A percentile compares a stretch with the other conserved stretches of the same genome.
phyloP scores from a whole-genome alignment of 768 basidiomycete species.

The Hemileccinum impolitum region DNA sequence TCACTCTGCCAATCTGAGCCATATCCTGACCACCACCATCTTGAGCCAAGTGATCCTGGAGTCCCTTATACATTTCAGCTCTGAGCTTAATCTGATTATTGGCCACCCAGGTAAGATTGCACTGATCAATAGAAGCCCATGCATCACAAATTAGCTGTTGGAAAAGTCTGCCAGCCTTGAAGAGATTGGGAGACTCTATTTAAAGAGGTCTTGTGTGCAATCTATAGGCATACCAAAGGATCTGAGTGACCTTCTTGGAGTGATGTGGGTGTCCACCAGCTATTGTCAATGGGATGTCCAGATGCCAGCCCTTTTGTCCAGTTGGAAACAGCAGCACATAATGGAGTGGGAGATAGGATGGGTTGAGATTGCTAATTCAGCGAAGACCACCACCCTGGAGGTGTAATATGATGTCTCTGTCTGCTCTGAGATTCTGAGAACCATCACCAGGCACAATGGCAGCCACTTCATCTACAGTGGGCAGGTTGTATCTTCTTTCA shows the following conservation, averaged over 20 bases:
- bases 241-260: conserved; percentile 27
- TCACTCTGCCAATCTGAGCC: conserved; percentile 28
- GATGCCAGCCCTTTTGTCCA: conserved; percentile 39
- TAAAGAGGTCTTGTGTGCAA: conserved; percentile 22
- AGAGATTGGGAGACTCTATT: conserved; percentile 25
- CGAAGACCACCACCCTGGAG: conserved; percentile 23
- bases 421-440: too few species aligned
- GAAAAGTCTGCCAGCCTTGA: conserved; percentile 30
- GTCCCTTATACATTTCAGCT: conserved; percentile 18
- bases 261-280: background rate
- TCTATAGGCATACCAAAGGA: conserved; percentile 30
- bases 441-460: conserved; percentile 37
- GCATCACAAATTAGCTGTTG: conserved; percentile 45
- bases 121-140: conserved; percentile 44
- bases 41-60: conserved; percentile 28
- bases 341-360: conserved; percentile 37
- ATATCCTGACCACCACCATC: conserved; percentile 26
- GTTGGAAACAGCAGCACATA: conserved; percentile 45
- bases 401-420: too few species aligned
- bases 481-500: conserved; percentile 40
- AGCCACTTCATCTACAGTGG: conserved; percentile 41
- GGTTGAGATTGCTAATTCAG: conserved; percentile 34
- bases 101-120: conserved; percentile 31
- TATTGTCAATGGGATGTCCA: conserved; percentile 8
- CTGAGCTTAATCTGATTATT: conserved; percentile 36